Evolutionary conservation across 192 early-diverging fungal genomes (phyloP).

Genomic region (Irineochytrium annulatum): DNA sequence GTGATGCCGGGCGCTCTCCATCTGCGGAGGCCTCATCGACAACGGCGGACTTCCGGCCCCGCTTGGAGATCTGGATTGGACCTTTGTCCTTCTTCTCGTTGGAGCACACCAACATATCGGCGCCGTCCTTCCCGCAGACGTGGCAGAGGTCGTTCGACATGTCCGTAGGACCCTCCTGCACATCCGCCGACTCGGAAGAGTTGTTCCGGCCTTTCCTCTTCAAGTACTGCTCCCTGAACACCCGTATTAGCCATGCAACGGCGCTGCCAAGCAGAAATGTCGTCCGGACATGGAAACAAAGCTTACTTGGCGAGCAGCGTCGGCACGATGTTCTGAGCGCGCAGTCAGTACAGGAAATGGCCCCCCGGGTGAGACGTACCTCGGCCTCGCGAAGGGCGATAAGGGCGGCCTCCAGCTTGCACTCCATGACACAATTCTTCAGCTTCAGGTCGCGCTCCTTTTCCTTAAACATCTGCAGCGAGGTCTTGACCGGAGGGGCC

Average conservation of each 20-base stretch:
- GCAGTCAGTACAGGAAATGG: not conserved
- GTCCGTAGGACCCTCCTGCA: not conserved
- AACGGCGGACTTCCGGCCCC: too few relatives aligned
- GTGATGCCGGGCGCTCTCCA: not conserved
- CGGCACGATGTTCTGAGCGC: not conserved
- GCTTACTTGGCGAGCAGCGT: slow-evolving; percentile 1
- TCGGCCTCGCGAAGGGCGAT: not conserved
- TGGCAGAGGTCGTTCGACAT: not conserved
- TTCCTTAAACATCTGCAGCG: too few relatives aligned
- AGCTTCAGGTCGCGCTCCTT: not conserved
- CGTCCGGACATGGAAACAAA: not conserved
- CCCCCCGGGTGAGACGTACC: not conserved
- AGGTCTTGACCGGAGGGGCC: too few relatives aligned
- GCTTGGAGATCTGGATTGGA: not conserved
- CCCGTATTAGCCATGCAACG: not conserved
- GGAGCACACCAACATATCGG: slow-evolving; percentile 2
- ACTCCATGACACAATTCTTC: not conserved
- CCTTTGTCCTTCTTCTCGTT: not conserved
- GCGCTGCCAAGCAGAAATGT: not conserved
- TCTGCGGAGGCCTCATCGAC: not conserved
- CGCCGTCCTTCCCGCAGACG: not conserved
- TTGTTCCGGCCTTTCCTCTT: not conserved
- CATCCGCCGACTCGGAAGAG: not conserved
- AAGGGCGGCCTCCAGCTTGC: slow-evolving; percentile 3
- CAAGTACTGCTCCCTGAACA: slow-evolving; percentile 3